These are phyloP conservation scores for Tetrahymena elliotti DNA, from an alignment of 73 alveolate genomes.

Conservation along the genomic window DNA sequence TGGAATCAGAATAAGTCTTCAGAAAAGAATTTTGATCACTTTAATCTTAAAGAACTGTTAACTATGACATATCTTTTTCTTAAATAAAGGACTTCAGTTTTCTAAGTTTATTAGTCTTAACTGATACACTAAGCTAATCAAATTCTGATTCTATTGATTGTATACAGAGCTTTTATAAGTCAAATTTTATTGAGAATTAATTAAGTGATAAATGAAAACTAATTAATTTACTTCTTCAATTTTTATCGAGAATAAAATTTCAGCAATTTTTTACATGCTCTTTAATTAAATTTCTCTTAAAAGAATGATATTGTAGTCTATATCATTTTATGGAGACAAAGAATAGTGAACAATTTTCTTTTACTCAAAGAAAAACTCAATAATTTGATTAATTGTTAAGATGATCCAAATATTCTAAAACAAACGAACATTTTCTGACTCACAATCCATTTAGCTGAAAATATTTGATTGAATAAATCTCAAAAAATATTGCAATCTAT, in stretches of 20 bases:
- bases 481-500: not conserved
- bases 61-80: not conserved
- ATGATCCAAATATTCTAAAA: not conserved
- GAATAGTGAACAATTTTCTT: not conserved
- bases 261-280: not conserved
- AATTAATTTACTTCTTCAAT: not conserved
- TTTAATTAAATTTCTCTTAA: not conserved
- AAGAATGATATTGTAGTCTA: not conserved
- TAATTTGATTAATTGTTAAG: not conserved
- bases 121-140: not conserved
- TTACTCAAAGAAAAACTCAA: not conserved
- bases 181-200: not conserved
- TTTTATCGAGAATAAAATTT: not conserved
- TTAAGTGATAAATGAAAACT: too few relatives aligned
- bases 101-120: not conserved
- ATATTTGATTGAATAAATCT: not conserved
- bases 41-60: not conserved
- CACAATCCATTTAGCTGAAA: not conserved
- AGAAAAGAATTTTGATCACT: not conserved
- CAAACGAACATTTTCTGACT: not conserved
- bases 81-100: not conserved
- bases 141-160: not conserved
- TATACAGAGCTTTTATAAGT: not conserved
- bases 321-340: not conserved
- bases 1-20: not conserved